Base-by-base conservation (phyloP, 2,329 filamentous ascomycete species). In the Nectriaceae sp. region DNA sequence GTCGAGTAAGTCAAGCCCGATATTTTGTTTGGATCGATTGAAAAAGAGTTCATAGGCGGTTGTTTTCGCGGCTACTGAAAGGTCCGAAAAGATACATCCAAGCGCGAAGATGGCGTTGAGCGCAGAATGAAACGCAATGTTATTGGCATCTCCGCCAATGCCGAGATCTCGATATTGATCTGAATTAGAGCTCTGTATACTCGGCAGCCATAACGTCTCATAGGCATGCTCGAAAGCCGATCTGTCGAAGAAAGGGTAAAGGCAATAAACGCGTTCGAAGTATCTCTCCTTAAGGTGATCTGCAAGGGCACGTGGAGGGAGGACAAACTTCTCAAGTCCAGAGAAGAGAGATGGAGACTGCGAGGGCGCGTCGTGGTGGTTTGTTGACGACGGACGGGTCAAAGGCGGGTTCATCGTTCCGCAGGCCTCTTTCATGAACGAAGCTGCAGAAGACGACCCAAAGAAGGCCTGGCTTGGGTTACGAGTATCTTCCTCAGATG, bases 231-330 rank as follows among this genome's bases (percentile, higher is more conserved):
- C 59, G 40, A 77, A 76, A n/a, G 65, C 65, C 0, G 64, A 62
- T 4, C 68, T 63, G 55, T 76, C 67, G 43, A 76, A 70, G 46
- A 75, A 70, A 0, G 75, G 74, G 43, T 75, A 75, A 10, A 76
- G 59, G 52, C 67, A 73, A 49, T 70, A 70, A 1, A 76, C 60
- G 8, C 64, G 55, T 13, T 70, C 56, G 52, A 67, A 75, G 44
- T 70, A 77, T 15, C 64, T 62, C 4, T 65, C 52, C 3, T 76
- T 35, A 2, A 76, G 60, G 31, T 73, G 66, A 50, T 76, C 72
- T 29, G 71, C 70, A 5, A 75, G 47, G 3, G 61, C 49, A 2
- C 73, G 68, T 1, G 74, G 70, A 1, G 73, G 74, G 0, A 75
- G 60, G 1, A 59, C 49, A 31, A 70, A 72, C 11, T 70, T 61